Base-by-base conservation (phyloP, 257 asterid species). In the Schizonepeta tenuifolia region DNA sequence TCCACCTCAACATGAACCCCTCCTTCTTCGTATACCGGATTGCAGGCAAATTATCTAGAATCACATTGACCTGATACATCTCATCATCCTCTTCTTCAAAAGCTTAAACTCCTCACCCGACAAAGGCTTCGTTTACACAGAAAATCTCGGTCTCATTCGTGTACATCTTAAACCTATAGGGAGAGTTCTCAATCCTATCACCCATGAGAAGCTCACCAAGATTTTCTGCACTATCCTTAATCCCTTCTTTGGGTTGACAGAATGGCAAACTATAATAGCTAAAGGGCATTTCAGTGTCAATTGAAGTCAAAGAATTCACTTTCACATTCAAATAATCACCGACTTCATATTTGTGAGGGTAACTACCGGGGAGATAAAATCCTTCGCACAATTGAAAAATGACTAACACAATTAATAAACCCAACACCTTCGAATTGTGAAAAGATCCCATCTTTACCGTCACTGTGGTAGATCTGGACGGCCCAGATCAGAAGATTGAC, bases 181-280 rank as follows among this genome's bases (percentile, higher is more conserved):
- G 97, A 41, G 97, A 90, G 79, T 90, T 90, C 86, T 90, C 96
- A 44, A 90, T 90, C 76, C 94, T 81, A 79, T 90, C 97, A 51
- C 97, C 97, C 97, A 90, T 88, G 54, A 90, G 96, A 12, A 90
- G 85, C 88, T 90, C 97, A 58, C 96, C 97, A 3, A 90, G 89
- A 76, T 90, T 90, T 47, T 90, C 97, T 1, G 93, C 93, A 54
- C 93, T 90, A 62, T 90, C 97, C 80, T 87, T 88, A 24, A 90
- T 80, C 21, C 97, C 97, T 28, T 84, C 96, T 50, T 58, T 56
- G 1, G 96, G 94, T 69, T 0, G 53, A 77, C 97, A 90, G 79
- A 86, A 90, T 18, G 97, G 96, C 67, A 90, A 76, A 71, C 93
- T 88, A 71, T 90, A 90, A 73, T 90, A 90, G 84, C 96, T 79